Base-by-base conservation (phyloP, 2,329 filamentous ascomycete species). In the Phyllachora maydis region DNA sequence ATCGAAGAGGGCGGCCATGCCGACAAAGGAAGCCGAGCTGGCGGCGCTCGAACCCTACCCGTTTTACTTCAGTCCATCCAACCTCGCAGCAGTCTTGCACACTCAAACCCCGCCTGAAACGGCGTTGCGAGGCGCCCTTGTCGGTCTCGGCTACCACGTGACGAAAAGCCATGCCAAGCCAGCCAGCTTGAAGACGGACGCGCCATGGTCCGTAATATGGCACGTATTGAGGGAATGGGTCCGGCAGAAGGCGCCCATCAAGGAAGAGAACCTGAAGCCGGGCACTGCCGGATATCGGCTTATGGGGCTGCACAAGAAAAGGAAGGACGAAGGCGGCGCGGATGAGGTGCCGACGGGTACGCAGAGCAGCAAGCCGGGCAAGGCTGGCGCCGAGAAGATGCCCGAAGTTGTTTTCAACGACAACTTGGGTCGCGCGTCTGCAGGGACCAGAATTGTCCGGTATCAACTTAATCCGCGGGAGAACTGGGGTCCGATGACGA, bases 171-270 rank as follows among this genome's bases (percentile, higher is more conserved):
- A 98, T 46, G 81, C 81, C 36, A 81, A 82, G 34, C 64, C 79
- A 0, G 85, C 83, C 14, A 88, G 78, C 38, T 70, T 95, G 47
- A 91, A 90, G 52, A 95, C 88, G 0, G 70, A 95, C 46, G 88
- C 88, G 9, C 78, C 83, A 0, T 98, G 82, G 82, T 57, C 57
- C 4, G 70, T 79, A 0, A 64, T 98, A 22, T 95, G 88, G 83
- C 76, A 90, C 42, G 56, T 95, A 14, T 88, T 95, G 67, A 64
- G 78, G 14, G 82, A 92, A 47, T 98, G 82, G 81, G 66, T 77
- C 9, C 65, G 73, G 13, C 81, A 91, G 41, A 76, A 73, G 37
- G 59, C 65, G 0, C 82, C 83, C 0, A 58, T 91, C 28, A 90
- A 77, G 41, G 65, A 71, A 17, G 65, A 64, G 1, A 66, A 67